Percentiles rank a stretch among this genome's conserved stretches.
phyloP scores from a whole-genome alignment of 257 asterid species.

The Gentiana dahurica region DNA sequence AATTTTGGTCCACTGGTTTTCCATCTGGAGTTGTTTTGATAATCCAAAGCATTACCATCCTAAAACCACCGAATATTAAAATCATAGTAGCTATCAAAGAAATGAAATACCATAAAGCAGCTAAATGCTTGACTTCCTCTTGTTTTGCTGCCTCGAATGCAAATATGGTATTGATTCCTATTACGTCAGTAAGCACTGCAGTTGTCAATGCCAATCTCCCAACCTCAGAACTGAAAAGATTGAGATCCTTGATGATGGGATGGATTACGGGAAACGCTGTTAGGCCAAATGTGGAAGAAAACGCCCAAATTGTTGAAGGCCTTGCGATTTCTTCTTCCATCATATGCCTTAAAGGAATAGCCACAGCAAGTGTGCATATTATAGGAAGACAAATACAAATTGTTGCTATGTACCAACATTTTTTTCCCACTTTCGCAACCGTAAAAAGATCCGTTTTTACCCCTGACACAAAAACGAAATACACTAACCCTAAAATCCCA shows the following conservation, averaged over 20 bases:
- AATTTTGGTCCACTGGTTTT: constrained; percentile 38
- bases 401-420: constrained; percentile 44
- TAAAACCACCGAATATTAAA: constrained; percentile 26
- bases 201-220: constrained; percentile 62
- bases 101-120: constrained; percentile 21
- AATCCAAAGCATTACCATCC: constrained; percentile 55
- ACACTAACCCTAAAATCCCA: constrained; percentile 67
- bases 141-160: constrained; percentile 21
- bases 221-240: constrained; percentile 54
- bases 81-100: constrained; percentile 19
- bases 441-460: constrained; percentile 43
- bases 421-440: constrained; percentile 26
- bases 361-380: constrained; percentile 17
- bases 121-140: constrained; percentile 18
- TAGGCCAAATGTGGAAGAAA: constrained; percentile 40
- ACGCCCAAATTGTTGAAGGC: constrained; percentile 40
- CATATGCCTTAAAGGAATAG: constrained; percentile 17
- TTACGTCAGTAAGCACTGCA: constrained; percentile 43
- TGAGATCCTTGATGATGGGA: constrained; percentile 53
- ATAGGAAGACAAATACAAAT: constrained; percentile 28
- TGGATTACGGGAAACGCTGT: constrained; percentile 60
- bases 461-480: constrained; percentile 62
- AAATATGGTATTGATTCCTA: constrained; percentile 19
- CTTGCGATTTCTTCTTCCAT: constrained; percentile 22
- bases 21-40: constrained; percentile 44